Evolutionary conservation across 768 basidiomycete species (phyloP), one percentile per base, ranked within the genome.

Genomic region (Hydnum rufescens): DNA sequence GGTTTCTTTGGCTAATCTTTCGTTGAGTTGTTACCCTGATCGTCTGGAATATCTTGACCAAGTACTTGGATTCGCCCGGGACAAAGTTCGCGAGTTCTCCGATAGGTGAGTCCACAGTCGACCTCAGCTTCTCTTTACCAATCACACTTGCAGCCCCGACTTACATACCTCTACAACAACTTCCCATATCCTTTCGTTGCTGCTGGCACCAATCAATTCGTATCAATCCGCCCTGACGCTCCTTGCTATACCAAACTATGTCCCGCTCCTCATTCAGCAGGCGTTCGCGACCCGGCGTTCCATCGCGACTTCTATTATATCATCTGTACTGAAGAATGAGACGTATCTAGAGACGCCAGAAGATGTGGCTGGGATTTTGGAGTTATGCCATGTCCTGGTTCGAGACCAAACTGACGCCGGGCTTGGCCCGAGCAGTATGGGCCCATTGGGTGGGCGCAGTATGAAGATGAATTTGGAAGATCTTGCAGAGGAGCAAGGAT

Each of bases 401-500:
- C 26, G 42, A 29, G 55, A 56, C 31, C 54, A 55, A 29, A 29
- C 31, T 25, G 55, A 55, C 57, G 49, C 16, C 48, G 51, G 53
- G 8, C 31, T 54, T 28, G 31, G 51, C 1, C 51, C 51, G 51
- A 30, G 22, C 5, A 25, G 53, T 18, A 6, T 23, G 32, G 51
- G 43, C 2, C 34, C 49, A 39, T 19, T 44, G 32, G 36, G 47
- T 23, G 32, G 34, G 28, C 19, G 52, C 31, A 50, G 53, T 53
- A 32, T 52, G 49, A 6, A 16, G 28, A 60, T 74, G 50, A 92
- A 93, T 63, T 67, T 80, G 49, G 86, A 92, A 63, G 93, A 97
- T 61, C 73, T 90, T 70, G 92, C 90, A 0, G 95, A 99, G 64
- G 95, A 99, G 64, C 95, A 99, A 60, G 95, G 95, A 0, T 99